Evolutionary conservation across 805 yeast genomes (phyloP).

Genomic region (Candida boleticola): DNA sequence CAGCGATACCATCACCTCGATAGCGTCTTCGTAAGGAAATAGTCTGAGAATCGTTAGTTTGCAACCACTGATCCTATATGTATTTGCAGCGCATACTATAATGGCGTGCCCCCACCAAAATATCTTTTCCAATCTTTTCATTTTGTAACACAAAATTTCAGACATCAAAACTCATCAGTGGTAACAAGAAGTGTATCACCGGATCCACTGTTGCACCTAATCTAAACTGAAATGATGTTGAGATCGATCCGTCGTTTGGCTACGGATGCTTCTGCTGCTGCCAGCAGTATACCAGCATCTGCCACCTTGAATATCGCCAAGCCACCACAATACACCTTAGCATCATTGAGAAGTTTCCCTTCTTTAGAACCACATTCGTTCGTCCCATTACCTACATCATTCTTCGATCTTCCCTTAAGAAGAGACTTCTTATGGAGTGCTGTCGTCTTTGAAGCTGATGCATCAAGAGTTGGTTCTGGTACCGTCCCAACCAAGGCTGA

Average conservation of each 20-base stretch:
- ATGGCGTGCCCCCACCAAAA: too few relatives aligned
- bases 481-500: constrained; percentile 86
- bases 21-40: too few relatives aligned
- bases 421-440: constrained; percentile 94
- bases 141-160: too few relatives aligned
- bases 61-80: too few relatives aligned
- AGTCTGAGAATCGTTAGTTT: too few relatives aligned
- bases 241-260: constrained; percentile 30
- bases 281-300: background rate
- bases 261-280: constrained; percentile 17
- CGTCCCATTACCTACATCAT: constrained; percentile 70
- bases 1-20: too few relatives aligned
- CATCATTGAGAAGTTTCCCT: constrained; percentile 82
- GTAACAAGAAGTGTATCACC: too few relatives aligned
- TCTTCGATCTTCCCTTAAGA: constrained; percentile 74
- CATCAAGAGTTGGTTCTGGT: constrained; percentile 83
- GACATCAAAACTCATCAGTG: too few relatives aligned
- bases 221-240: constrained; percentile 17
- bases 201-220: too few relatives aligned
- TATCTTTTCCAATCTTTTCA: too few relatives aligned
- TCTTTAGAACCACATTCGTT: constrained; percentile 80
- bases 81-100: too few relatives aligned
- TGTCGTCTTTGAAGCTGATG: constrained; percentile 87
- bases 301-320: constrained; percentile 21
- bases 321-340: constrained; percentile 72